Conservation (phyloP, 225 moss, liverwort and hornwort species). For the Bryoerythrophyllum caledonicum region DNA sequence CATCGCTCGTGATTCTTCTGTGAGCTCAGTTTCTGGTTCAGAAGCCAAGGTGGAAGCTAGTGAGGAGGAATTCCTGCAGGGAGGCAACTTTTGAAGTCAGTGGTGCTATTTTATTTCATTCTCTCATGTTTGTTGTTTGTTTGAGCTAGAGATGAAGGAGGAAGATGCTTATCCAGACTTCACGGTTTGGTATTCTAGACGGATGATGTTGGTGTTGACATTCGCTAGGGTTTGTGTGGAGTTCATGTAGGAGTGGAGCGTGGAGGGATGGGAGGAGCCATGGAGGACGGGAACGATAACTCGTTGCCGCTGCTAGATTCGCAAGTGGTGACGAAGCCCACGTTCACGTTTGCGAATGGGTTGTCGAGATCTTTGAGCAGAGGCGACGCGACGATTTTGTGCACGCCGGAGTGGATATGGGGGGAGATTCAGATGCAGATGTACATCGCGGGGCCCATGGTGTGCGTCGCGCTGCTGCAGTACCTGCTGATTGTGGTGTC, state of each 20-base stretch:
- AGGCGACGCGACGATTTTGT: slow-evolving; percentile 30
- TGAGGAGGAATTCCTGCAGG: not conserved
- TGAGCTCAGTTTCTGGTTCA: too few relatives aligned
- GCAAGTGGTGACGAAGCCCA: not conserved
- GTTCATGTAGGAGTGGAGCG: not conserved
- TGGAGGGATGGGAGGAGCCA: not conserved
- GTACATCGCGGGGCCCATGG: slow-evolving; percentile 63
- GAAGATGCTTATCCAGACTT: not conserved
- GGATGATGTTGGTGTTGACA: not conserved
- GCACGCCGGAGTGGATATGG: slow-evolving; percentile 50
- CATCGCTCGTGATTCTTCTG: not conserved
- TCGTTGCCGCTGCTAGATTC: slow-evolving; percentile 12
- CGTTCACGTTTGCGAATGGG: slow-evolving; percentile 36
- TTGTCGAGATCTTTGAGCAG: slow-evolving; percentile 37
- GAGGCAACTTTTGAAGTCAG: too few relatives aligned
- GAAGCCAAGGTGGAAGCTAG: too few relatives aligned
- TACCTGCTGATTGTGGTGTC: slow-evolving; percentile 58
- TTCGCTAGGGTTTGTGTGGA: not conserved
- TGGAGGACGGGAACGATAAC: slow-evolving; percentile 8
- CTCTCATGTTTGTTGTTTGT: not conserved
- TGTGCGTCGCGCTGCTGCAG: slow-evolving; percentile 48
- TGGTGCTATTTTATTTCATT: not conserved
- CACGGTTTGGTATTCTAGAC: not conserved
- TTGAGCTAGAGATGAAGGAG: not conserved
- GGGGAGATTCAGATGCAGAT: slow-evolving; percentile 51